phyloP scores from a whole-genome alignment of 140 eudicot species.

The Anethum foeniculum region DNA sequence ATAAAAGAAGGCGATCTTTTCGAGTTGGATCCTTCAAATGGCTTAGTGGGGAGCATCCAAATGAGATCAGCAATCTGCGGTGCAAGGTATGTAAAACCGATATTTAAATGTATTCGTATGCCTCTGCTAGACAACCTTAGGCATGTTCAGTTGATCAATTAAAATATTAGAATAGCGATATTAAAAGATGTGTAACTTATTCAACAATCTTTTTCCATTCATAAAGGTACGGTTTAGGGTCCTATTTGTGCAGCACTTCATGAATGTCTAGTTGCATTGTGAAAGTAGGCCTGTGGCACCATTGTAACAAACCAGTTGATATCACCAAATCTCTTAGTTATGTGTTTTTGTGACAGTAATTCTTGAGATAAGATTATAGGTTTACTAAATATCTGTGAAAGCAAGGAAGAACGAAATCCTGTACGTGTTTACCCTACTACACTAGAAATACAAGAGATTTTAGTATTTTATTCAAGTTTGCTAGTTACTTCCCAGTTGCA shows the following conservation, averaged over 20 bases:
- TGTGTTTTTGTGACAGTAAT: background rate
- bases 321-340: background rate
- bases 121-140: background rate
- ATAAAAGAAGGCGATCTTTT: conserved; percentile 82
- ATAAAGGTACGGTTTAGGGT: background rate
- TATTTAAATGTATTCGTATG: background rate
- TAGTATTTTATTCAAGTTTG: background rate
- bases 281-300: background rate
- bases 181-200: background rate
- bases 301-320: background rate
- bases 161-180: background rate
- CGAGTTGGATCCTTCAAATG: conserved; percentile 90
- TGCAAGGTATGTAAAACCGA: conserved; percentile 60
- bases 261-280: background rate
- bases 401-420: background rate
- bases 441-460: background rate
- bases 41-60: conserved; percentile 58
- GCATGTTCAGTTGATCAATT: background rate
- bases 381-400: background rate
- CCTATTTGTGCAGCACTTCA: background rate
- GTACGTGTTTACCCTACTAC: background rate
- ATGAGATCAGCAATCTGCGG: conserved; percentile 35
- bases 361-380: background rate
- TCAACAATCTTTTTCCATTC: background rate
- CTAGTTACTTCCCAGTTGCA: background rate